Conservation (phyloP, 2,329 filamentous ascomycete genomes). For the Diplodia intermedia region DNA sequence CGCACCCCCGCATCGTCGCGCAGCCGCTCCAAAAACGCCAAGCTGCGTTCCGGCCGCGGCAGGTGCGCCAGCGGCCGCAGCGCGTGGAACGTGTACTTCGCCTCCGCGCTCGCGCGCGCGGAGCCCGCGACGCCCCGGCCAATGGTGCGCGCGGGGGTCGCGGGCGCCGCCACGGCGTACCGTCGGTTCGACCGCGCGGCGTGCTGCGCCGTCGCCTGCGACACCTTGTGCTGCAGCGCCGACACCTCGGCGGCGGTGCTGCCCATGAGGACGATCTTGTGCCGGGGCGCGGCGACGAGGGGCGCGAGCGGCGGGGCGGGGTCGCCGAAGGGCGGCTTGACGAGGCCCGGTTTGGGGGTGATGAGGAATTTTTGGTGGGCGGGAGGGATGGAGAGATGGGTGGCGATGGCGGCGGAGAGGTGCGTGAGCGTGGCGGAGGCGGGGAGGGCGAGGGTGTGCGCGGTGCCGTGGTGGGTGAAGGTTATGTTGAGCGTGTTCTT, state of each 20-base stretch:
- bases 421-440: conserved; percentile 61
- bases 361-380: conserved; percentile 72
- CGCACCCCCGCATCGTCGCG: conserved; percentile 85
- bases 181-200: conserved; percentile 45
- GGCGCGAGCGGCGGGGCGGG: conserved; percentile 59
- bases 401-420: conserved; percentile 65
- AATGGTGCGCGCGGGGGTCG: conserved; percentile 44
- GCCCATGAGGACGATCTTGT: conserved; percentile 71
- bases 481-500: conserved; percentile 42
- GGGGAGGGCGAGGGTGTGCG: conserved; percentile 57
- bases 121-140: conserved; percentile 49
- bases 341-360: conserved; percentile 68
- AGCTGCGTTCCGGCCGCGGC: conserved; percentile 74
- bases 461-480: conserved; percentile 62
- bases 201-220: conserved; percentile 42
- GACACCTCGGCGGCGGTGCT: conserved; percentile 67
- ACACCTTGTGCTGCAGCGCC: conserved; percentile 53
- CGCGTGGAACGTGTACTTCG: conserved; percentile 79
- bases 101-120: conserved; percentile 62
- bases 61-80: conserved; percentile 79
- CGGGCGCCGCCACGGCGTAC: conserved; percentile 49
- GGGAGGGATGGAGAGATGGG: conserved; percentile 64
- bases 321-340: conserved; percentile 70
- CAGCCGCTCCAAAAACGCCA: conserved; percentile 75
- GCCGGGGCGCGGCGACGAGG: conserved; percentile 52